Percentiles rank a stretch among this genome's conserved stretches.
These are phyloP conservation scores for Priceomyces castillae DNA, from an alignment of 805 yeast genomes.

Conservation along the genomic window DNA sequence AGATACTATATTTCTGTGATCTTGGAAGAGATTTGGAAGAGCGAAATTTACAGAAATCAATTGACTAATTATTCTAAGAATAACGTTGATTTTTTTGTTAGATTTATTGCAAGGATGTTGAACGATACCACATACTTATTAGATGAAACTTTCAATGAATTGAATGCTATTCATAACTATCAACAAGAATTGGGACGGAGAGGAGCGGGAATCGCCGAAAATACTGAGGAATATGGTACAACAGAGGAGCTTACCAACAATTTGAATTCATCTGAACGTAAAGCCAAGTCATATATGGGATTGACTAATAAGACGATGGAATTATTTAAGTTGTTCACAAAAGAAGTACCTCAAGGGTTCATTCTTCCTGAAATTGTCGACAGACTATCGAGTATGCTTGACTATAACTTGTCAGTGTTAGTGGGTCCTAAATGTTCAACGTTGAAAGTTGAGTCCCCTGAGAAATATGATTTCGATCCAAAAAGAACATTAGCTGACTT, in stretches of 20 bases:
- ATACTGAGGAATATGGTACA: conserved; percentile 46
- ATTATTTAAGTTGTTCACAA: conserved; percentile 76
- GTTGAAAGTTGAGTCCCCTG: conserved; percentile 80
- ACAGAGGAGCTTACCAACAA: conserved; percentile 60
- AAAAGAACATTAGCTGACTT: conserved; percentile 64
- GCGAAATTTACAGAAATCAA: conserved; percentile 64
- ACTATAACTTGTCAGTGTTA: conserved; percentile 85
- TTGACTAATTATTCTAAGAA: conserved; percentile 63
- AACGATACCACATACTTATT: conserved; percentile 90
- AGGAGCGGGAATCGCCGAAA: conserved; percentile 25
- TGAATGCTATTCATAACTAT: conserved; percentile 71
- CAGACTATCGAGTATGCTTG: conserved; percentile 91
- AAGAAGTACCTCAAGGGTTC: conserved; percentile 84
- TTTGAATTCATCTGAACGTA: conserved; percentile 63
- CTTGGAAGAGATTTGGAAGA: conserved; percentile 79
- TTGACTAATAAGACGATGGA: conserved; percentile 79
- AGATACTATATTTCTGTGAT: conserved; percentile 84
- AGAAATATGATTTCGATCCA: conserved; percentile 80
- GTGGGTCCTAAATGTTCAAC: conserved; percentile 95
- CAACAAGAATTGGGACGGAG: conserved; percentile 63
- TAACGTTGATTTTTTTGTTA: conserved; percentile 79
- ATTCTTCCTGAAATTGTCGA: conserved; percentile 87
- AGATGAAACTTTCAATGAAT: conserved; percentile 84
- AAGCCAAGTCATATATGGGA: conserved; percentile 78
- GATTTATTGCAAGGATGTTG: conserved; percentile 91